Conservation (phyloP, 768 basidiomycete genomes). For the Mycena crocata region DNA sequence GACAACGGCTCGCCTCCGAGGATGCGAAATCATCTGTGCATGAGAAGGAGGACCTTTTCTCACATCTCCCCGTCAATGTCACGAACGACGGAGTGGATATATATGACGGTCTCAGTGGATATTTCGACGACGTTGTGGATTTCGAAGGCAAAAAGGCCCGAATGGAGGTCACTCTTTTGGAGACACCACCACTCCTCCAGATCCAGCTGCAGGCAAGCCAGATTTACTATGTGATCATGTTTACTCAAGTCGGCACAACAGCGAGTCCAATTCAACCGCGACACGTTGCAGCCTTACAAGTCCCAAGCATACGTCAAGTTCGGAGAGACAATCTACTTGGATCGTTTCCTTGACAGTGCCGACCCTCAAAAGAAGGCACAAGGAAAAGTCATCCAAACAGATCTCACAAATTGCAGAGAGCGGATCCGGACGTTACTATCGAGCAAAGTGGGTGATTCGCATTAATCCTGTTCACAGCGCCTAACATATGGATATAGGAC, state of each 20-base stretch:
- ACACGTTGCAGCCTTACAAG: constrained; percentile 92
- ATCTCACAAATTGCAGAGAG: constrained; percentile 73
- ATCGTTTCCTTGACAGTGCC: constrained; percentile 88
- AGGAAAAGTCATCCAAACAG: constrained; percentile 76
- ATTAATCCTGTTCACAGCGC: background rate
- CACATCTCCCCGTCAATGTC: constrained; percentile 94
- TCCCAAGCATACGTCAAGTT: constrained; percentile 96
- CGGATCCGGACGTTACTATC: constrained; percentile 75
- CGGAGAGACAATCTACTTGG: constrained; percentile 87
- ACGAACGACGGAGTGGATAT: constrained; percentile 90
- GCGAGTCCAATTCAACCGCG: constrained; percentile 95
- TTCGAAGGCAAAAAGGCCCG: constrained; percentile 87
- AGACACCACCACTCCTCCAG: constrained; percentile 91
- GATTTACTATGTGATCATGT: background rate
- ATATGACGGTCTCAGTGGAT: constrained; percentile 92
- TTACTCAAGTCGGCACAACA: constrained; percentile 41
- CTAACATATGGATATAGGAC: constrained; percentile 54
- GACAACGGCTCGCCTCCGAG: constrained; percentile 57
- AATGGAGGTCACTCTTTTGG: constrained; percentile 88
- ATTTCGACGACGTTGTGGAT: constrained; percentile 91
- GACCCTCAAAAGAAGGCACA: constrained; percentile 76
- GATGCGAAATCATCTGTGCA: constrained; percentile 68
- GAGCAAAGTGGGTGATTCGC: constrained; percentile 66
- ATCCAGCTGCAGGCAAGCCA: constrained; percentile 90
- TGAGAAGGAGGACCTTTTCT: constrained; percentile 93